Evolutionary conservation across 1,284 basidiomycete species (phyloP).

Genomic region (Gomphus sp.): DNA sequence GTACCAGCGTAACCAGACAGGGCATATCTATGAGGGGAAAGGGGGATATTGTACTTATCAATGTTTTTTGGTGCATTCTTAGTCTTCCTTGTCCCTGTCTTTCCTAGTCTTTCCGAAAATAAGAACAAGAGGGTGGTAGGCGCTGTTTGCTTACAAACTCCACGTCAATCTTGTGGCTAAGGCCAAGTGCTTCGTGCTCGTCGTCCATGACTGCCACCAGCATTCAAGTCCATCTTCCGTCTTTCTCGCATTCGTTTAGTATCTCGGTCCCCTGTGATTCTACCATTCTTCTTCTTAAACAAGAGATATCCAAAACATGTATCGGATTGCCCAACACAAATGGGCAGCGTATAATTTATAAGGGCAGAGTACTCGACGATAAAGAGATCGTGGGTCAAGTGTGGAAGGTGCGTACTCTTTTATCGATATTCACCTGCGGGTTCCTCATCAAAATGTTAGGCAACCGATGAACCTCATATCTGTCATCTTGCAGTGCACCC

Average conservation of each 20-base stretch:
- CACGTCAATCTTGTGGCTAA: constrained; percentile 5
- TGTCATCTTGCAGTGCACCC: constrained; percentile 71
- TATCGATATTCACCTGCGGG: background rate
- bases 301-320: constrained; percentile 50
- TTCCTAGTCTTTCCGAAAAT: background rate
- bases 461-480: constrained; percentile 44
- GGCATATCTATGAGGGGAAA: background rate
- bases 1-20: constrained; percentile 14
- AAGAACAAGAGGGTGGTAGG: background rate
- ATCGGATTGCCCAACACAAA: constrained; percentile 54
- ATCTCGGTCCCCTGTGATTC: constrained; percentile 39
- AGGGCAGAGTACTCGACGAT: constrained; percentile 57
- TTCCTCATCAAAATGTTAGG: constrained; percentile 27
- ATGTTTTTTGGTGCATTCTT: no score
- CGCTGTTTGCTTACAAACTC: constrained; percentile 1
- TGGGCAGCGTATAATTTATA: constrained; percentile 68
- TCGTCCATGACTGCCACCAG: constrained; percentile 31
- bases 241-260: constrained; percentile 56
- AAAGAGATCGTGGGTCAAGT: constrained; percentile 54
- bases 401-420: constrained; percentile 48
- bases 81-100: background rate
- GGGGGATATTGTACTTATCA: no score
- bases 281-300: constrained; percentile 57
- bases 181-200: background rate
- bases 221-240: constrained; percentile 65